phyloP scores from a whole-genome alignment of 768 basidiomycete species.

The Lactarius pseudohatsudake region DNA sequence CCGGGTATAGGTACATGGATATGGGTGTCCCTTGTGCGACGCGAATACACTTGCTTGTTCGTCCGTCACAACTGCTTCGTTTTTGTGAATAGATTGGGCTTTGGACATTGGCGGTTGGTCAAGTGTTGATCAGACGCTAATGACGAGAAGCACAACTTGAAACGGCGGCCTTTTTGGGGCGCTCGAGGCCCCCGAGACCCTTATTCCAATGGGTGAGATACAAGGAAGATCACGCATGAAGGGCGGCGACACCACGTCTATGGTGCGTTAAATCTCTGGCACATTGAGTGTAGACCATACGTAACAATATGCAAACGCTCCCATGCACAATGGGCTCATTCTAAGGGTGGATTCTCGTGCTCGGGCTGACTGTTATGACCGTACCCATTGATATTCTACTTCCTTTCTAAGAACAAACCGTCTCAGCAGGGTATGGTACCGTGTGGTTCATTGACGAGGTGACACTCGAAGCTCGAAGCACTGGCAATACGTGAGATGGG shows the following conservation, averaged over 20 bases:
- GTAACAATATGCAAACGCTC: too few species aligned
- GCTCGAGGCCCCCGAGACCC: neutral
- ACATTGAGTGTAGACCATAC: too few species aligned
- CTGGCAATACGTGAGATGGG: too few species aligned
- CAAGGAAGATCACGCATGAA: too few species aligned
- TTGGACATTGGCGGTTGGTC: neutral
- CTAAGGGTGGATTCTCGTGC: too few species aligned
- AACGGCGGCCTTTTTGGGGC: neutral
- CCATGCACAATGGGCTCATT: too few species aligned
- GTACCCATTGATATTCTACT: too few species aligned
- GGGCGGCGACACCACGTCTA: neutral
- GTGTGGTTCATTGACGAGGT: too few species aligned
- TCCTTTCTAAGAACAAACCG: too few species aligned
- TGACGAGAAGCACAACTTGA: neutral
- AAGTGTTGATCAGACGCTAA: neutral
- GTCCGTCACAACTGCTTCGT: neutral
- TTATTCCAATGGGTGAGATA: neutral
- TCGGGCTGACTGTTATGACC: too few species aligned
- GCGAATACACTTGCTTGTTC: neutral
- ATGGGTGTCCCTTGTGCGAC: constrained; percentile 3
- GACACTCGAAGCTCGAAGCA: too few species aligned
- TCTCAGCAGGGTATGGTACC: too few species aligned
- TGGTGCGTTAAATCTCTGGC: neutral
- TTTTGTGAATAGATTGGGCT: neutral
- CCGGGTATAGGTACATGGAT: constrained; percentile 58